Percentiles rank a stretch among this genome's conserved stretches.
Evolutionary conservation across 495 filamentous ascomycete species (phyloP).

Genomic region (Hypoxylon lienhwacheense): DNA sequence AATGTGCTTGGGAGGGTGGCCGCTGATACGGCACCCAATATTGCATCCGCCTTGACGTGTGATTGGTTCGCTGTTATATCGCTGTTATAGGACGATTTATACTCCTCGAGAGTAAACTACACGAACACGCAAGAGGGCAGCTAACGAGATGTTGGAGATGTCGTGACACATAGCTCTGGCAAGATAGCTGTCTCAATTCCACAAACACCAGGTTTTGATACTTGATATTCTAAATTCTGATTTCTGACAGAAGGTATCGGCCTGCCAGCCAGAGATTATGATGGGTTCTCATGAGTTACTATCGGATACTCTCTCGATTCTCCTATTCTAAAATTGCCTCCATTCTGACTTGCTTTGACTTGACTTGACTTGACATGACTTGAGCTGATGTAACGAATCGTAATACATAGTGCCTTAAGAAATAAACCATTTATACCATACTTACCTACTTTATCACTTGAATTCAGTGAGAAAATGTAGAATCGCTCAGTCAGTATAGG

Average conservation of each 20-base stretch:
- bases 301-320: too few relatives aligned
- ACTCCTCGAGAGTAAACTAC: neutral
- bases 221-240: too few relatives aligned
- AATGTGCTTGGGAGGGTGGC: conserved; percentile 2
- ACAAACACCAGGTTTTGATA: neutral
- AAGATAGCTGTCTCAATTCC: neutral
- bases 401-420: too few relatives aligned
- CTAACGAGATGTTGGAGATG: too few relatives aligned
- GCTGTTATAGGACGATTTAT: neutral
- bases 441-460: too few relatives aligned
- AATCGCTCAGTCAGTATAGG: neutral
- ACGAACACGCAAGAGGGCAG: neutral
- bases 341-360: too few relatives aligned
- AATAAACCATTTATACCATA: too few relatives aligned
- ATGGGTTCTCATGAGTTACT: neutral
- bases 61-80: neutral
- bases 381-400: neutral
- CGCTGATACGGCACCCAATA: conserved; percentile 7
- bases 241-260: conserved; percentile 1
- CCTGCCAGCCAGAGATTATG: neutral
- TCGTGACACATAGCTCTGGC: conserved; percentile 1
- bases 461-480: neutral
- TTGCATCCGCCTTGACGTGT: conserved; percentile 1
- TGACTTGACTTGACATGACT: too few relatives aligned
- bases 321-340: too few relatives aligned